These are phyloP conservation scores for Juglanconis juglandina DNA, from an alignment of 2,329 filamentous ascomycete genomes.

Conservation along the genomic window DNA sequence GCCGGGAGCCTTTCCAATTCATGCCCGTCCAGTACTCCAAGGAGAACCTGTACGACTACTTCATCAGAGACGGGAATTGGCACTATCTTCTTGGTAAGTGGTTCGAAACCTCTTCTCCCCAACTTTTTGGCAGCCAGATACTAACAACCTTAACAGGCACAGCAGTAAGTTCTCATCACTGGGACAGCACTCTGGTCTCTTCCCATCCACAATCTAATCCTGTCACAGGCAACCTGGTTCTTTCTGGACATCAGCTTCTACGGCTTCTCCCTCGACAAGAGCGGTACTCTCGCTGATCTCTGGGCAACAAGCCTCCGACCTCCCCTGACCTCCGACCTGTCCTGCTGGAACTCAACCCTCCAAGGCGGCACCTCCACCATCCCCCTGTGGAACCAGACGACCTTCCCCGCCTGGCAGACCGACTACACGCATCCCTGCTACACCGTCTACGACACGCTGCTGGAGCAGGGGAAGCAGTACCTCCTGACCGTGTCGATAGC, in stretches of 20 bases:
- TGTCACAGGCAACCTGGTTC: conserved; percentile 44
- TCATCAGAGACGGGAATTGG: conserved; percentile 46
- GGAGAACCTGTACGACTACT: conserved; percentile 47
- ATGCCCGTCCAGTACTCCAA: conserved; percentile 48
- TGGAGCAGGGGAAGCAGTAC: conserved; percentile 52
- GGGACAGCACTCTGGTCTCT: conserved; percentile 32
- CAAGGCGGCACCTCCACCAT: conserved; percentile 41
- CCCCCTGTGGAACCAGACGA: conserved; percentile 36
- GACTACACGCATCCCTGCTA: conserved; percentile 46
- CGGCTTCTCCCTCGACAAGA: conserved; percentile 49
- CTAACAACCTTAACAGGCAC: conserved; percentile 11
- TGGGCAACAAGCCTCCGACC: conserved; percentile 36
- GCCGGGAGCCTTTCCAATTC: conserved; percentile 21
- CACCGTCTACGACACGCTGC: conserved; percentile 49
- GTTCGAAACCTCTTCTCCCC: neutral
- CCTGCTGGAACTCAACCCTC: conserved; percentile 47
- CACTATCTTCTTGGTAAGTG: conserved; percentile 36
- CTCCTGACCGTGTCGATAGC: conserved; percentile 49
- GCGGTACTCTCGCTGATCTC: conserved; percentile 39
- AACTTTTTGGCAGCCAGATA: neutral
- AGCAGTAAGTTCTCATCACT: conserved; percentile 26
- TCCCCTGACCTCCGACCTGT: conserved; percentile 34
- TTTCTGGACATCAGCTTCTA: conserved; percentile 57
- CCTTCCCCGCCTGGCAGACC: conserved; percentile 48
- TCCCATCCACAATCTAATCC: neutral